Base-by-base conservation (phyloP, 208 protist species). In the Phytomonas sp. region DNA sequence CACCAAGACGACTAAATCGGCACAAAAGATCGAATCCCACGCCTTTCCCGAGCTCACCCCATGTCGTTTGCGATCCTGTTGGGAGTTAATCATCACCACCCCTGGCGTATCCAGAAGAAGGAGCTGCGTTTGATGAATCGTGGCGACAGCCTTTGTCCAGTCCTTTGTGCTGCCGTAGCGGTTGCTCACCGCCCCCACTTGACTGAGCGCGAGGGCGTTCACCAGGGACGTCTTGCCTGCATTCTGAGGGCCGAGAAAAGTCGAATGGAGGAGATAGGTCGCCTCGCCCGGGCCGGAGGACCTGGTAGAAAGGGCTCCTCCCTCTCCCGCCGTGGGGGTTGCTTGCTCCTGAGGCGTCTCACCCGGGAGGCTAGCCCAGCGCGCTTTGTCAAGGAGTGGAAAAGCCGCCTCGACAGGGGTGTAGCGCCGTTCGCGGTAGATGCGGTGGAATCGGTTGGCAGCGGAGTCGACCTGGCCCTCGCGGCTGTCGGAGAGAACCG, bases 141-240 rank as follows among this genome's bases (percentile, higher is more conserved):
- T 95, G 7, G 86, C 82, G 6, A 94, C 83, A 4, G 88, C 90
- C 68, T 86, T 86, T 2, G 81, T 87, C 82, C 88, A 95, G 73
- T 94, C 85, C 29, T 75, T 77, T 6, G 93, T 97, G 56, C 77
- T 87, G 29, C 90, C 89, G 60, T 84, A 79, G 32, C 91, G 88
- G 29, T 78, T 84, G 67, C 90, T 91, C n/a, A 95, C 89, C 3
- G 90, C 87, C 8, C 87, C 87, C 30, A 97, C 83, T 36, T 92
- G 85, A 60, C 79, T 86, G n/a, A 91, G 81, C 4, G 84, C 86
- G 40, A 95, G 73, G 7, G 89, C 80, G 72, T 97, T 97, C 10
- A 95, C 80, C 29, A 97, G 77, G 0, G 93, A 93, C 29, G 93
- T 93, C 73, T 97, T 97, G 5, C 93, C 93, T 11, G 82, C 81